These are phyloP conservation scores for Pseudogymnoascus sp. DNA, from an alignment of 2,329 filamentous ascomycete species.

Conservation along the genomic window DNA sequence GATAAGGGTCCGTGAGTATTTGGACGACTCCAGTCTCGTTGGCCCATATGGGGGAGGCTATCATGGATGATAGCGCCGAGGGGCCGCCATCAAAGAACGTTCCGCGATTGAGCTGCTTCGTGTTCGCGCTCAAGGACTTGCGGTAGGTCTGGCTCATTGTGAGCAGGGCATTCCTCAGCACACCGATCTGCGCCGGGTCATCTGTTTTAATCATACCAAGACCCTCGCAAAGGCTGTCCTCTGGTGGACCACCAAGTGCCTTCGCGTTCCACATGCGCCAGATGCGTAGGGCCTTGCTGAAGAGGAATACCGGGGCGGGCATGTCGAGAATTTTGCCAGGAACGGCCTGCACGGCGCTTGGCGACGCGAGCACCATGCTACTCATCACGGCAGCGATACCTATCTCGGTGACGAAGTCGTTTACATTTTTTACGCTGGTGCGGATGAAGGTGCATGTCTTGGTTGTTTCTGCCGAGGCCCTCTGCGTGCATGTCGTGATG, in stretches of 20 bases:
- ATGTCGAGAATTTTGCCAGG: not conserved
- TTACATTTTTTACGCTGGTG: not conserved
- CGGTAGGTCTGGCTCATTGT: not conserved
- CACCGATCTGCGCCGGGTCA: not conserved
- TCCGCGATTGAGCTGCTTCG: conserved; percentile 2
- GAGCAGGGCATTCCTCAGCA: not conserved
- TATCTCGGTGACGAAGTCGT: not conserved
- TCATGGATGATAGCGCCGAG: not conserved
- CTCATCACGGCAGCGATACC: not conserved
- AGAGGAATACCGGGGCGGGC: not conserved
- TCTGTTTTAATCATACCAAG: not conserved
- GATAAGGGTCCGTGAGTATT: conserved; percentile 1
- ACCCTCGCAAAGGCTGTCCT: not conserved
- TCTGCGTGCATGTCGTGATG: not conserved
- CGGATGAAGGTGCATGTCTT: not conserved
- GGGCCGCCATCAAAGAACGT: not conserved
- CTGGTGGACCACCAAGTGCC: not conserved
- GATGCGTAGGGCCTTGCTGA: not conserved
- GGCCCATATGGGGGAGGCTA: not conserved
- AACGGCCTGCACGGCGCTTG: not conserved
- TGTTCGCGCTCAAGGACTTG: not conserved
- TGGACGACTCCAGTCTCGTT: not conserved
- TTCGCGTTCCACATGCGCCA: conserved; percentile 2
- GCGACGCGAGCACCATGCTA: not conserved
- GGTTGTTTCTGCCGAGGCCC: not conserved